These are phyloP conservation scores for Globisporangium echinulatum DNA, from an alignment of 352 stramenopile species.

Conservation along the genomic window DNA sequence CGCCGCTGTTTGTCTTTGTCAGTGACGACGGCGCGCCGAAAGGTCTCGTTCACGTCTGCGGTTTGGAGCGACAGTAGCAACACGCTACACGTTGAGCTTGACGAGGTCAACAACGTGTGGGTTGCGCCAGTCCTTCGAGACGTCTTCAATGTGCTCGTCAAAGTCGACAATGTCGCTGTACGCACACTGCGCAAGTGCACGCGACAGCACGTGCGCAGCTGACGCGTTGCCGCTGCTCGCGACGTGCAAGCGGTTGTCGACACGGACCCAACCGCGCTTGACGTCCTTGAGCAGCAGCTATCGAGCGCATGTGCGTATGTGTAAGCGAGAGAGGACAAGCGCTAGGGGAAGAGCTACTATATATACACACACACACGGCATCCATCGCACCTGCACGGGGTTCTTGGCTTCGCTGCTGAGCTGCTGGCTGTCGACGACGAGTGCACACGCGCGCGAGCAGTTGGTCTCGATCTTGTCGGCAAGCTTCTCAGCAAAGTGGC, in stretches of 20 bases:
- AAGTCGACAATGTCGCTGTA: constrained; percentile 56
- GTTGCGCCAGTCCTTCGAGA: constrained; percentile 74
- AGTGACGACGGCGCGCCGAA: constrained; percentile 42
- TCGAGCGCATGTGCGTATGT: background rate
- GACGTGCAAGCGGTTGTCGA: constrained; percentile 57
- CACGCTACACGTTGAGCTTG: constrained; percentile 57
- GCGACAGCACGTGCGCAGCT: constrained; percentile 34
- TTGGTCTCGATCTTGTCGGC: constrained; percentile 64
- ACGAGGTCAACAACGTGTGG: constrained; percentile 55
- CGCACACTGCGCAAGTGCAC: constrained; percentile 41
- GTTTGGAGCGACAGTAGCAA: constrained; percentile 13
- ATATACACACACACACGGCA: constrained; percentile 9
- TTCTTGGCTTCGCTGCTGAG: constrained; percentile 45
- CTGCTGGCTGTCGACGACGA: constrained; percentile 61
- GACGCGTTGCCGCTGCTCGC: constrained; percentile 28
- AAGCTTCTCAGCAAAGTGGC: constrained; percentile 52
- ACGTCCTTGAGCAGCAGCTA: constrained; percentile 69
- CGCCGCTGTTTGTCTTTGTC: constrained; percentile 68
- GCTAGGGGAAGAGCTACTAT: constrained; percentile 6
- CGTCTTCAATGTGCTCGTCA: constrained; percentile 73
- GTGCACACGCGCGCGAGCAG: constrained; percentile 59
- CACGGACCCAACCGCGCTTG: constrained; percentile 66
- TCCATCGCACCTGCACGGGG: constrained; percentile 32
- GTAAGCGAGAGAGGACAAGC: background rate
- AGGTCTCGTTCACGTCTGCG: constrained; percentile 56